Evolutionary conservation across 345 rosid species (phyloP), one percentile per base, ranked within the genome.

Genomic region (Boechera divaricarpa): DNA sequence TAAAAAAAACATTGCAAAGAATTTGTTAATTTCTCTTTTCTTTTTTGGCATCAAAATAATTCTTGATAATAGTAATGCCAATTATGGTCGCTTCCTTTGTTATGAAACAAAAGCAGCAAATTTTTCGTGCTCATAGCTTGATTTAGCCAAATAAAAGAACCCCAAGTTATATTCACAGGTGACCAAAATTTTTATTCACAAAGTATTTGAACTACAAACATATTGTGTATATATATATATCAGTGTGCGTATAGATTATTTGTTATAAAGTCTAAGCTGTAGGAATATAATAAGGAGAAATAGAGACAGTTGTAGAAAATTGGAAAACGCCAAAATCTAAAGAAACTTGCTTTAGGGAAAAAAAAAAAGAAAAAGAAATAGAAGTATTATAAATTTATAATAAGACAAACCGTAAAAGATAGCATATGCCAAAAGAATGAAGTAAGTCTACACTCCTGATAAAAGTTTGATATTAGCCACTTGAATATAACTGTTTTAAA

Each of bases 381-480:
- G 32, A 13, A 51, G 24, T 38, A 35, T 41, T 24, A 48, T 5
- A 73, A 47, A 7, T 2, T 15, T 29, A 51, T 77, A 39, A 77
- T 71, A 77, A 56, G 55, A 60, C 56, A 77, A 77, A 41, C 67
- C 39, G 36, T 47, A 72, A 49, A 77, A 71, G 77, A 65, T 71
- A 49, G 77, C 63, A 77, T 77, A 77, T 65, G 72, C 81, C 81
- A 65, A 71, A 64, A 72, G 68, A 28, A 77, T 71, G 67, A 77
- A 64, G 76, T 39, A 49, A 77, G 72, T 64, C 72, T 73, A 77
- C 67, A 56, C 77, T 76, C 49, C 3, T 57, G 63, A 29, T 29
- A 9, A 47, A 44, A 16, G 61, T 49, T 72, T 78, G 85, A 83
- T 86, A 91, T 90, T 72, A 72, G 49, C 81, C 81, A 65, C 81